phyloP scores from a whole-genome alignment of 2,329 filamentous ascomycete species.

The Exophiala alcalophila region DNA sequence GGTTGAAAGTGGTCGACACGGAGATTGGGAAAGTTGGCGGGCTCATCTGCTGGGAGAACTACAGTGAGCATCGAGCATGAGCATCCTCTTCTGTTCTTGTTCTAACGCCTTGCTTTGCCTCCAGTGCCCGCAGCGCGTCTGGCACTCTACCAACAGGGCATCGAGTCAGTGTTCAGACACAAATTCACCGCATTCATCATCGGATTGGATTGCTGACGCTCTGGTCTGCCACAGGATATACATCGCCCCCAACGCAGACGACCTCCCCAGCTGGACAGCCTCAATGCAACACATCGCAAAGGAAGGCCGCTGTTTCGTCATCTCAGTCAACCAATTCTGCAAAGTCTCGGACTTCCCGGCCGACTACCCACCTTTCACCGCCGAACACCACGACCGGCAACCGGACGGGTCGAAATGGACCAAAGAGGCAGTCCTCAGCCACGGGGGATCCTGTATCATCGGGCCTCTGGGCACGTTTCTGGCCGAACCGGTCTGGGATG shows the following conservation, averaged over 20 bases:
- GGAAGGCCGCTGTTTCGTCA: slow-evolving; percentile 79
- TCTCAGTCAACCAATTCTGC: slow-evolving; percentile 81
- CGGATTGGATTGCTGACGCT: too few species aligned
- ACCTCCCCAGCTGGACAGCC: slow-evolving; percentile 73
- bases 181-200: too few species aligned
- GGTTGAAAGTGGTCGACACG: slow-evolving; percentile 74
- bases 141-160: slow-evolving; percentile 79
- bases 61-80: too few species aligned
- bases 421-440: slow-evolving; percentile 56
- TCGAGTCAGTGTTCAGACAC: too few species aligned
- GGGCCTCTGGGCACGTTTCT: slow-evolving; percentile 74
- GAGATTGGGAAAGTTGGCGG: slow-evolving; percentile 75
- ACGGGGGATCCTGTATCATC: slow-evolving; percentile 78
- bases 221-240: too few species aligned
- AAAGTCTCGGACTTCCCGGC: slow-evolving; percentile 54
- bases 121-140: slow-evolving; percentile 85
- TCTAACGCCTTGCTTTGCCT: too few species aligned
- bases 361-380: slow-evolving; percentile 13
- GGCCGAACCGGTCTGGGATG: slow-evolving; percentile 77
- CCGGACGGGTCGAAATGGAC: slow-evolving; percentile 52
- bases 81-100: too few species aligned
- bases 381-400: slow-evolving; percentile 11
- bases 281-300: slow-evolving; percentile 76
- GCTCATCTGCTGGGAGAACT: slow-evolving; percentile 95
- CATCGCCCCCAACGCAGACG: slow-evolving; percentile 84